Conservation (phyloP, 2,329 filamentous ascomycete genomes). For the Nemania sp. region DNA sequence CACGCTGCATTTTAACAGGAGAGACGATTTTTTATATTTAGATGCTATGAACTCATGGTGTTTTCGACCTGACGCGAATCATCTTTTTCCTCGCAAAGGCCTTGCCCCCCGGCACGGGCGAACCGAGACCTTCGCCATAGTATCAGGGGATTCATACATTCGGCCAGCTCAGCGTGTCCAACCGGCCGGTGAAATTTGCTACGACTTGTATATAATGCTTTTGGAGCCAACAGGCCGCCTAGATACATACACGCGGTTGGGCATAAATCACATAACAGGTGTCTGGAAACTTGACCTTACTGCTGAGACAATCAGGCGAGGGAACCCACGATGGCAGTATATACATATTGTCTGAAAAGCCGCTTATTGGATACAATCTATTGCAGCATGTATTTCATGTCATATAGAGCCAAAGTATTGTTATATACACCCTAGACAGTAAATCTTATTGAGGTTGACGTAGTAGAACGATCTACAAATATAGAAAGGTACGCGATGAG, state of each 20-base stretch:
- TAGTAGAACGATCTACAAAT: no score
- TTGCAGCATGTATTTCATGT: background rate
- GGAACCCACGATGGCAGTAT: slow-evolving; percentile 19
- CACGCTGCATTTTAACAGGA: background rate
- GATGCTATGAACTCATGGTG: background rate
- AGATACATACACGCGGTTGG: slow-evolving; percentile 6
- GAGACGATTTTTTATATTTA: no score
- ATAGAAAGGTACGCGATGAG: no score
- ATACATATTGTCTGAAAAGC: slow-evolving; percentile 10
- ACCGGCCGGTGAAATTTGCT: background rate
- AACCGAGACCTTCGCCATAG: slow-evolving; percentile 18
- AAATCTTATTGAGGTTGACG: no score
- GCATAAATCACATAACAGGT: background rate
- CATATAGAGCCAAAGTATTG: background rate
- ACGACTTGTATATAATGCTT: slow-evolving; percentile 9
- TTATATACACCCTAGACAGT: no score
- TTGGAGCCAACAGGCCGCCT: background rate
- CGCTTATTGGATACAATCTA: background rate
- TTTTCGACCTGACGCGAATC: background rate
- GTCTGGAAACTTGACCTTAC: background rate
- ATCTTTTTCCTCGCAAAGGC: background rate
- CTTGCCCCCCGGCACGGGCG: background rate
- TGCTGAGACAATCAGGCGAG: slow-evolving; percentile 1
- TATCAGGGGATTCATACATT: background rate
- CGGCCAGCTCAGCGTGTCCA: no score